Percentiles rank a stretch among this genome's conserved stretches.
phyloP scores from a whole-genome alignment of 179 eudicot genomes.

The Beta corolliflora region DNA sequence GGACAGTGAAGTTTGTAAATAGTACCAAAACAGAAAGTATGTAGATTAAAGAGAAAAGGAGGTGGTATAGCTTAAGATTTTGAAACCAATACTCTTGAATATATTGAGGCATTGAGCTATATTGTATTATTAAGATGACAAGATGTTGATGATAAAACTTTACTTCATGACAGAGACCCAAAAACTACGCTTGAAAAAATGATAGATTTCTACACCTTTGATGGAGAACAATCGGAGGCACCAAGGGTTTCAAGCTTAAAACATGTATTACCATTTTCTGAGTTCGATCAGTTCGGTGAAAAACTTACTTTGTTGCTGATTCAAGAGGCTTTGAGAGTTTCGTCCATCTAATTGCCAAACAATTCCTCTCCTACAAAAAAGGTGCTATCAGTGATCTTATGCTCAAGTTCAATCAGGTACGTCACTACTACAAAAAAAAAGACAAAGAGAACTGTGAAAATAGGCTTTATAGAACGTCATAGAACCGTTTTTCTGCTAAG shows the following conservation, averaged over 20 bases:
- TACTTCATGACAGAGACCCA: conserved; percentile 20
- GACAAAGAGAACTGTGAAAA: too few species aligned
- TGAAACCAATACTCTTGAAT: too few species aligned
- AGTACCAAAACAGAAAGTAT: too few species aligned
- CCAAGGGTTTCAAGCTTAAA: conserved; percentile 28
- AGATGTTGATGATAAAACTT: too few species aligned
- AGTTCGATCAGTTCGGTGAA: background rate
- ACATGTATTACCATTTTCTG: conserved; percentile 14
- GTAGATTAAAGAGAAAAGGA: too few species aligned
- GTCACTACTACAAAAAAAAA: too few species aligned
- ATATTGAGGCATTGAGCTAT: too few species aligned
- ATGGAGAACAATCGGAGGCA: conserved; percentile 26
- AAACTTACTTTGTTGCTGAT: conserved; percentile 28
- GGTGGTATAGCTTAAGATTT: too few species aligned
- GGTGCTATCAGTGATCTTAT: conserved; percentile 12
- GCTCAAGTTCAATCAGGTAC: conserved; percentile 26
- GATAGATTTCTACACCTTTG: conserved; percentile 20
- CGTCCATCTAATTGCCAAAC: conserved; percentile 22
- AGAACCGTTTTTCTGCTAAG: too few species aligned
- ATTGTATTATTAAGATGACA: too few species aligned
- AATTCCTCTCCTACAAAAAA: conserved; percentile 22
- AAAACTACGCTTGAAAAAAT: conserved; percentile 21
- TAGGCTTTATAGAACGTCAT: too few species aligned
- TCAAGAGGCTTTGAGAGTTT: conserved; percentile 29
- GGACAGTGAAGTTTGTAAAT: too few species aligned